Conservation (phyloP, 179 eudicot genomes). For the Sideroxylon spinosum region DNA sequence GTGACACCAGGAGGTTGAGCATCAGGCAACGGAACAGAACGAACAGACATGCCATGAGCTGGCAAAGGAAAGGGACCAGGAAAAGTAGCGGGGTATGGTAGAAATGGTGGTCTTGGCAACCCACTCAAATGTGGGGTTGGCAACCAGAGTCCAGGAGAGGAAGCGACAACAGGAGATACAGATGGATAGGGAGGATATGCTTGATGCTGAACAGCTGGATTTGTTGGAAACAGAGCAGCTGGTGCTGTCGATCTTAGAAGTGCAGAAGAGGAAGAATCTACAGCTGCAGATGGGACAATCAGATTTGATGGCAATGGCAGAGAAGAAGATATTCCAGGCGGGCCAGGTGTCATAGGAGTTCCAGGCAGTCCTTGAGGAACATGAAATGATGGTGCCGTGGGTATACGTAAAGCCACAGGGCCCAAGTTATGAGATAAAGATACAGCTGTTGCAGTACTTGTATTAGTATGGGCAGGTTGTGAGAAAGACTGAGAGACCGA, state of each 20-base stretch:
- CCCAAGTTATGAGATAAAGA: constrained; percentile 31
- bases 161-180: constrained; percentile 43
- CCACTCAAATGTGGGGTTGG: constrained; percentile 56
- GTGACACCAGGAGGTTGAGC: constrained; percentile 83
- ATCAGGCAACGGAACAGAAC: constrained; percentile 60
- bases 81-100: constrained; percentile 52
- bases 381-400: constrained; percentile 39
- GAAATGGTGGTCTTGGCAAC: constrained; percentile 50
- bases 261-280: constrained; percentile 38
- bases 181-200: constrained; percentile 44
- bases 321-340: constrained; percentile 45
- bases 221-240: constrained; percentile 29
- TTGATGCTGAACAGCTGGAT: constrained; percentile 48
- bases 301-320: constrained; percentile 26
- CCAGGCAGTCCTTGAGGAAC: constrained; percentile 37
- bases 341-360: constrained; percentile 28
- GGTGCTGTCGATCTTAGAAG: constrained; percentile 31
- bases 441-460: constrained; percentile 28
- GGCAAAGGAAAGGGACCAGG: constrained; percentile 62
- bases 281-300: constrained; percentile 28
- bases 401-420: constrained; percentile 27
- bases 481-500: constrained; percentile 29
- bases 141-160: constrained; percentile 68
- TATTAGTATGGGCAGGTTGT: constrained; percentile 32
- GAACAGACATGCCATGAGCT: constrained; percentile 47